phyloP scores from a whole-genome alignment of 1,139 yeast genomes.

The Magnusiomyces suaveolens region DNA sequence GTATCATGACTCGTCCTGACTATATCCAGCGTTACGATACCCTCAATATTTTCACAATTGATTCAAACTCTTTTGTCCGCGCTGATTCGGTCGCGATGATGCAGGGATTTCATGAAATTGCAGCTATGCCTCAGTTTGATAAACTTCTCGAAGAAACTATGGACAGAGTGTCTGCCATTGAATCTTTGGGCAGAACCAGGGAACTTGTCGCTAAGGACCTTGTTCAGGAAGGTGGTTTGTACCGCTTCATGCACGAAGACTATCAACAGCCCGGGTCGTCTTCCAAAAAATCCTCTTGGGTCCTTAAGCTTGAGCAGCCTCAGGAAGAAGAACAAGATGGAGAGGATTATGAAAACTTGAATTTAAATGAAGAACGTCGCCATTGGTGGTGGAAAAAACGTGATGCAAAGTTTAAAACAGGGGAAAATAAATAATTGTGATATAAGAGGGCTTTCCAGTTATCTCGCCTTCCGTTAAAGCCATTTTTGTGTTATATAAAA shows the following conservation, averaged over 20 bases:
- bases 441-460: too few species aligned
- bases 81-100: constrained; percentile 85
- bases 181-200: constrained; percentile 69
- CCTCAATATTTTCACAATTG: constrained; percentile 68
- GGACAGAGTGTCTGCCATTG: constrained; percentile 67
- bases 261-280: too few species aligned
- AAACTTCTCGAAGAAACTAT: constrained; percentile 58
- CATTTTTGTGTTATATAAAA: too few species aligned
- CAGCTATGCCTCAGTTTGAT: constrained; percentile 61
- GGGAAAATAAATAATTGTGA: too few species aligned
- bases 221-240: constrained; percentile 31
- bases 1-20: constrained; percentile 77
- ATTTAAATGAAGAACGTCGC: constrained; percentile 12
- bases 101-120: constrained; percentile 79
- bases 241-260: background rate
- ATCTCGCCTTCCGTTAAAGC: too few species aligned
- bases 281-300: background rate
- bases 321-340: constrained; percentile 16
- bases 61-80: constrained; percentile 56
- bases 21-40: constrained; percentile 68
- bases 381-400: constrained; percentile 15
- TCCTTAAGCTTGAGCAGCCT: constrained; percentile 9
- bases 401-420: constrained; percentile 9
- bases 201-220: constrained; percentile 71
- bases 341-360: constrained; percentile 9